Evolutionary conservation across 2,329 filamentous ascomycete genomes (phyloP).

Genomic region (Venturia nashicola): DNA sequence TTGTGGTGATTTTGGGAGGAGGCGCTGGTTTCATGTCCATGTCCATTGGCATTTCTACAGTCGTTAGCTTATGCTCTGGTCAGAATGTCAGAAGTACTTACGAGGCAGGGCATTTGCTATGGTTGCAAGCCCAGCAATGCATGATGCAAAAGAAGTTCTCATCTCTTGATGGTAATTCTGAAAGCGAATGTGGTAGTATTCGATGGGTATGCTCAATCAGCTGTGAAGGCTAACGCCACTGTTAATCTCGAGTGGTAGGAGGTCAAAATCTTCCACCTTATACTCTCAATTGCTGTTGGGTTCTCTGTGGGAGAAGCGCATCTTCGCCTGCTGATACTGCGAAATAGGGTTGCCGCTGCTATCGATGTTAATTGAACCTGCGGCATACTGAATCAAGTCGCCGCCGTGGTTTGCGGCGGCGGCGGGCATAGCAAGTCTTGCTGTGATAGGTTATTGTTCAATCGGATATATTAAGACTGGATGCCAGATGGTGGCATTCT

Average conservation of each 20-base stretch:
- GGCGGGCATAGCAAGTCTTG: not conserved
- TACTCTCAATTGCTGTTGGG: not conserved
- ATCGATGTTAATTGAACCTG: not conserved
- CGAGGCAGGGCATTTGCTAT: not conserved
- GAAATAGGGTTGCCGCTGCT: not conserved
- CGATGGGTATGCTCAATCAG: not conserved
- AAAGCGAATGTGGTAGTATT: not conserved
- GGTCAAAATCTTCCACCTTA: not conserved
- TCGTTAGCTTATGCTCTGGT: not conserved
- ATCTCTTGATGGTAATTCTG: not conserved
- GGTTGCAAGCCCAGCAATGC: not conserved
- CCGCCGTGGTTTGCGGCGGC: not conserved
- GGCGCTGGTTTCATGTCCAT: not conserved
- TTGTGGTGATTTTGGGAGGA: not conserved
- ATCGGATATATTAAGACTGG: not conserved
- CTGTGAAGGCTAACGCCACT: not conserved
- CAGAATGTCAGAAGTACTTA: not conserved
- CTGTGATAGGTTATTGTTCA: not conserved
- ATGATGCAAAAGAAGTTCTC: not conserved
- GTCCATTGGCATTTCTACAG: constrained; percentile 1
- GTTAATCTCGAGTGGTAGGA: not conserved
- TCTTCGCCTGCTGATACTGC: not conserved
- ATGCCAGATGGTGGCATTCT: not conserved
- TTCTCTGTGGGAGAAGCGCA: not conserved
- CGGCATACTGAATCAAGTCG: not conserved